phyloP scores from a whole-genome alignment of 176 grass and related monocot species.

The Carex cristatella region DNA sequence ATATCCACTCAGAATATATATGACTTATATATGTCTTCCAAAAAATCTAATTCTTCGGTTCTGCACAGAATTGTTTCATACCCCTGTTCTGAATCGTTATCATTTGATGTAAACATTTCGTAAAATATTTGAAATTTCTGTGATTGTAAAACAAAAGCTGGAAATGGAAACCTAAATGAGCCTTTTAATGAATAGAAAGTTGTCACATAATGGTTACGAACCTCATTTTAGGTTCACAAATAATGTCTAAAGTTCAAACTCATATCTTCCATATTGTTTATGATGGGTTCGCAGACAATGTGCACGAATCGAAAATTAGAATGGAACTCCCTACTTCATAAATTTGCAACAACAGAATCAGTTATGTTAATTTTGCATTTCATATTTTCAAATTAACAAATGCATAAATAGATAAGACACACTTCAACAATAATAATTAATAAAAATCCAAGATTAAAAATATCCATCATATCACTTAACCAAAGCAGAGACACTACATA shows the following conservation, averaged over 20 bases:
- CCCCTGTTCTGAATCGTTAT: neutral
- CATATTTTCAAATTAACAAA: neutral
- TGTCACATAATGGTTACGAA: neutral
- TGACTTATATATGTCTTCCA: neutral
- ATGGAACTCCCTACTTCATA: neutral
- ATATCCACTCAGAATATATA: neutral
- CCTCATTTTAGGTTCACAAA: neutral
- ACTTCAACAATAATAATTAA: neutral
- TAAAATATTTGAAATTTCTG: neutral
- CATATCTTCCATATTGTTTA: neutral
- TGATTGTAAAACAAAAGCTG: neutral
- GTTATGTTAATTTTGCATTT: neutral
- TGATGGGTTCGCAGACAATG: neutral
- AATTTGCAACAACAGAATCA: too few relatives aligned
- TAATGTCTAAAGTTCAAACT: neutral
- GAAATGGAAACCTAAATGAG: neutral
- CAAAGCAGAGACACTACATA: neutral
- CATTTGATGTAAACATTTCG: neutral
- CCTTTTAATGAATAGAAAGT: neutral
- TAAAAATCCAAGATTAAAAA: neutral
- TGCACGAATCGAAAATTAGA: neutral
- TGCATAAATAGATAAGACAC: neutral
- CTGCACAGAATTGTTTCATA: neutral
- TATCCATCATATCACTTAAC: neutral
- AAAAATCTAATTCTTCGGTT: neutral